A percentile compares a stretch with the other conserved stretches of the same genome.
These are phyloP conservation scores for Alternaria alternata DNA, from an alignment of 2,329 filamentous ascomycete species.

Conservation along the genomic window DNA sequence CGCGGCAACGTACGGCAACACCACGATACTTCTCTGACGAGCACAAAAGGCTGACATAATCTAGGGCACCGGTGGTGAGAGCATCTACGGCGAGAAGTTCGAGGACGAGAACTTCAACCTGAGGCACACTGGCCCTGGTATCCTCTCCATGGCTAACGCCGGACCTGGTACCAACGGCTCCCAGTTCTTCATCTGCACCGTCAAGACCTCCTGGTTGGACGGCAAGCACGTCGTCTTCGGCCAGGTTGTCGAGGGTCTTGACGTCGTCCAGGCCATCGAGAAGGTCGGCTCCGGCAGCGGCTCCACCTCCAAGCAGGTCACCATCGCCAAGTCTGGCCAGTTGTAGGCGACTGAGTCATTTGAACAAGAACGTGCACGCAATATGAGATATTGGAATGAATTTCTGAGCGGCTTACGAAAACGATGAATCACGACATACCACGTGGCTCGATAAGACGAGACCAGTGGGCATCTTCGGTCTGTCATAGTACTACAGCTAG, in stretches of 20 bases:
- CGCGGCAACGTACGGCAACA: slow-evolving; percentile 78
- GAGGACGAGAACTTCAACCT: slow-evolving; percentile 92
- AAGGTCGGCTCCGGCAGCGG: slow-evolving; percentile 33
- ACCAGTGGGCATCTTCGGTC: slow-evolving; percentile 8
- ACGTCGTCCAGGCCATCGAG: slow-evolving; percentile 37
- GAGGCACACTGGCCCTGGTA: slow-evolving; percentile 91
- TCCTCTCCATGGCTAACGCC: slow-evolving; percentile 97
- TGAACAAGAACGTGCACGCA: too few relatives aligned
- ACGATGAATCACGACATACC: slow-evolving; percentile 16
- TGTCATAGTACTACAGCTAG: slow-evolving; percentile 22
- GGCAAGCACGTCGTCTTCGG: slow-evolving; percentile 86
- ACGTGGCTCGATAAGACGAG: slow-evolving; percentile 14
- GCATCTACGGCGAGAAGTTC: slow-evolving; percentile 97
- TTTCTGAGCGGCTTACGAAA: background rate
- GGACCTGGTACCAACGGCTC: slow-evolving; percentile 90
- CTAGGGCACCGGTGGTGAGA: slow-evolving; percentile 77
- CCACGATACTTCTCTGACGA: background rate
- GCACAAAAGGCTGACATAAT: slow-evolving; percentile 18
- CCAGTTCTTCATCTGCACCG: slow-evolving; percentile 97
- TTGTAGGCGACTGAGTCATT: slow-evolving; percentile 18
- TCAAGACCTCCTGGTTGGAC: slow-evolving; percentile 83
- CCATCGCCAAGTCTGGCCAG: slow-evolving; percentile 37
- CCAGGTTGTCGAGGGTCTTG: slow-evolving; percentile 62
- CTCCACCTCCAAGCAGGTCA: slow-evolving; percentile 30
- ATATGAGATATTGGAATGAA: too few relatives aligned